Evolutionary conservation across 1,139 yeast genomes (phyloP).

Genomic region (Yamadazyma trypodendri): DNA sequence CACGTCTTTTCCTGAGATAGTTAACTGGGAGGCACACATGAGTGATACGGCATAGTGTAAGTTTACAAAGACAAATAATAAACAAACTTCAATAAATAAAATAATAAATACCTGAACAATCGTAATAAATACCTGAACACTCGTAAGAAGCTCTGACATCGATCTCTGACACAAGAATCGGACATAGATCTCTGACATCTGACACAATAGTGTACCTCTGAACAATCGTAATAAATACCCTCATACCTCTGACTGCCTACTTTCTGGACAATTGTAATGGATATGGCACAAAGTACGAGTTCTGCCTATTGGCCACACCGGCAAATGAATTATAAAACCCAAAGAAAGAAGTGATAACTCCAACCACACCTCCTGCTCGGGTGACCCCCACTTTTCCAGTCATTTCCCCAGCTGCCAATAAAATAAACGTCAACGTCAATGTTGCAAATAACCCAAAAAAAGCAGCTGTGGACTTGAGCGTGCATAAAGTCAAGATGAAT

Average conservation of each 20-base stretch:
- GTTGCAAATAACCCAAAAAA: conserved; percentile 35
- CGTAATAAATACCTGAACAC: too few species aligned
- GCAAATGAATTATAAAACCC: conserved; percentile 44
- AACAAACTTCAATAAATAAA: too few species aligned
- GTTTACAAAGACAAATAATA: too few species aligned
- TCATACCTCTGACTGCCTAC: conserved; percentile 1
- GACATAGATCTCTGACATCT: too few species aligned
- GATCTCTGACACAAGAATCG: too few species aligned
- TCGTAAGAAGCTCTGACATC: too few species aligned
- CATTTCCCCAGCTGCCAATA: conserved; percentile 43
- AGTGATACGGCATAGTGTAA: too few species aligned
- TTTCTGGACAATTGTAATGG: conserved; percentile 22
- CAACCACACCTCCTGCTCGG: conserved; percentile 46
- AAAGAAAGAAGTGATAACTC: conserved; percentile 38
- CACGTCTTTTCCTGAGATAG: too few species aligned
- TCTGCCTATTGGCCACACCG: conserved; percentile 30
- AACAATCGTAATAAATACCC: conserved; percentile 1
- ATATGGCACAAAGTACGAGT: conserved; percentile 28
- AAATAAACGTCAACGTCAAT: conserved; percentile 39
- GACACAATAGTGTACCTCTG: too few species aligned
- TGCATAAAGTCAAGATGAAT: conserved; percentile 35
- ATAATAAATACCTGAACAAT: too few species aligned
- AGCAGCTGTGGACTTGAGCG: conserved; percentile 45
- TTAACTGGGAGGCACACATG: too few species aligned
- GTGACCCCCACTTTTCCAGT: conserved; percentile 28